Percentiles rank a stretch among this genome's conserved stretches.
Conservation (phyloP, 2,329 filamentous ascomycete species). For the Fusarium floridanum region DNA sequence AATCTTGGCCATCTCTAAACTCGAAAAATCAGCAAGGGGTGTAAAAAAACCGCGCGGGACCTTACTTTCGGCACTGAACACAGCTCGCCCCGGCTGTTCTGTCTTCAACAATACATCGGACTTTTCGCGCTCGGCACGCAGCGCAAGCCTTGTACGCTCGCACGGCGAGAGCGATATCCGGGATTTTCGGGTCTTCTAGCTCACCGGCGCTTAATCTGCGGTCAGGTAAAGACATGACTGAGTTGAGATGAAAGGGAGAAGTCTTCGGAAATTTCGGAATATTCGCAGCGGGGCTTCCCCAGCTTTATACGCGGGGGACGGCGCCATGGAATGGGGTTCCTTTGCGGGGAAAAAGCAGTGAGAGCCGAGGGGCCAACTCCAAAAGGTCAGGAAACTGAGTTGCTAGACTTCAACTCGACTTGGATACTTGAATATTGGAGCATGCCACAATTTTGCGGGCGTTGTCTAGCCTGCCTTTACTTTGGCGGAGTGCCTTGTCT, state of each 20-base stretch:
- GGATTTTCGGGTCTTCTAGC: neutral
- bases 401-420: neutral
- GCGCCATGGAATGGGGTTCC: neutral
- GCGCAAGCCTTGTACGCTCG: constrained; percentile 6
- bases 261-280: constrained; percentile 15
- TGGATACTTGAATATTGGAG: no score
- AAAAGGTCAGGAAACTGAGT: neutral
- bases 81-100: neutral
- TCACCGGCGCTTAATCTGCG: neutral
- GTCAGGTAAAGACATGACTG: neutral
- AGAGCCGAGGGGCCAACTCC: neutral
- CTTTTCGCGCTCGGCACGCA: constrained; percentile 1
- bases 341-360: neutral
- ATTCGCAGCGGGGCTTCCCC: constrained; percentile 20
- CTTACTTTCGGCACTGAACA: constrained; percentile 3
- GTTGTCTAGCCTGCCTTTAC: no score
- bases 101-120: constrained; percentile 4
- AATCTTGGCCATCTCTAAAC: neutral
- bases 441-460: no score
- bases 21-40: neutral
- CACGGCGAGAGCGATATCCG: neutral
- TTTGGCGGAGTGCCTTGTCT: no score
- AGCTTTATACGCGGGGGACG: neutral
- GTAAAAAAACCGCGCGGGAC: neutral
- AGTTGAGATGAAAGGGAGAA: neutral